Evolutionary conservation across 257 asterid species (phyloP).

Genomic region (Penstemon davidsonii): DNA sequence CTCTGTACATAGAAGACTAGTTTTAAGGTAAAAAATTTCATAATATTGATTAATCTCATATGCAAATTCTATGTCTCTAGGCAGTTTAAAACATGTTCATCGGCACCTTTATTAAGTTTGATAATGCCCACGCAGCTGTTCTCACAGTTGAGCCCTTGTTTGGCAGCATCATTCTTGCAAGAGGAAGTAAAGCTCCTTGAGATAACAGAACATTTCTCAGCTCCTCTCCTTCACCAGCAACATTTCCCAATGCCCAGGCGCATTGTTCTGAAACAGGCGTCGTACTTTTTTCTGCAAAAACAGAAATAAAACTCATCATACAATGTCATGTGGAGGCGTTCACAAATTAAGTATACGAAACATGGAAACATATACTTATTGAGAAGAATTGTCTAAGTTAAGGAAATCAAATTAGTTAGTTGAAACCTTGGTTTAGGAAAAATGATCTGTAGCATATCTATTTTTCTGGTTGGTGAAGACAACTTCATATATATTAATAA

Average conservation of each 20-base stretch:
- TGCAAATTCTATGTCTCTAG: slow-evolving; percentile 7
- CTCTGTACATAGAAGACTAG: background rate
- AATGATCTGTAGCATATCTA: too few species aligned
- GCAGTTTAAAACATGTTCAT: slow-evolving; percentile 18
- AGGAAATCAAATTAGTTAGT: slow-evolving; percentile 1
- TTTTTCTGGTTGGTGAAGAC: background rate
- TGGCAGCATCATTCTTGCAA: slow-evolving; percentile 90
- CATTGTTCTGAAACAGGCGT: slow-evolving; percentile 94
- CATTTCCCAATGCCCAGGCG: slow-evolving; percentile 99
- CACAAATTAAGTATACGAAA: background rate
- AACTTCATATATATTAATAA: slow-evolving; percentile 7
- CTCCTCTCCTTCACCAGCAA: slow-evolving; percentile 96
- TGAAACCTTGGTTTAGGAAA: too few species aligned
- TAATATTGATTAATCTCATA: slow-evolving; percentile 3
- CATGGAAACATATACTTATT: background rate
- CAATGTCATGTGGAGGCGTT: slow-evolving; percentile 15
- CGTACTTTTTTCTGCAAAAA: slow-evolving; percentile 72
- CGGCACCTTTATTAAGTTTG: slow-evolving; percentile 90
- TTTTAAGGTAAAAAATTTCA: too few species aligned
- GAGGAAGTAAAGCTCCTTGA: slow-evolving; percentile 91
- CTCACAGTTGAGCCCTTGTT: slow-evolving; percentile 94
- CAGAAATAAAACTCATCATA: background rate
- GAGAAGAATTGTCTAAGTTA: slow-evolving; percentile 11
- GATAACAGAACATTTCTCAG: slow-evolving; percentile 69
- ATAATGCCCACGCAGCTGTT: slow-evolving; percentile 99